These are phyloP conservation scores for Globisporangium takayamanum DNA, from an alignment of 352 stramenopile species.

Conservation along the genomic window DNA sequence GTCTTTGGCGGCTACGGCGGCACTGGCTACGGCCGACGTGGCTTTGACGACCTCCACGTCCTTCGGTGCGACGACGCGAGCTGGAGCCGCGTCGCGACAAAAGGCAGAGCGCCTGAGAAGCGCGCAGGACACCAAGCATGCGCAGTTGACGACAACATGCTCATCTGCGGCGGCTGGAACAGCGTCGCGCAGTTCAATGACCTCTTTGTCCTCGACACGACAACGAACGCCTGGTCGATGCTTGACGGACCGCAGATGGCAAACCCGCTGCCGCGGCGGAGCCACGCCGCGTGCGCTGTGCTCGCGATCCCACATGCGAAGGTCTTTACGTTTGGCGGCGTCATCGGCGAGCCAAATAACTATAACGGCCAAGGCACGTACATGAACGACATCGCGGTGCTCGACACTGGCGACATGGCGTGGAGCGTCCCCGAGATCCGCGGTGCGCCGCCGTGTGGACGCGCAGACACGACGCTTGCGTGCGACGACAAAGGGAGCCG, in stretches of 20 bases:
- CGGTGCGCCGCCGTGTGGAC: conserved; percentile 77
- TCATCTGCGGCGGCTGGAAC: conserved; percentile 95
- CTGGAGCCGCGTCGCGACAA: conserved; percentile 77
- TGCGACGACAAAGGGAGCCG: conserved; percentile 91
- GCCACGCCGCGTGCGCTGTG: conserved; percentile 90
- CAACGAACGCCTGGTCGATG: conserved; percentile 77
- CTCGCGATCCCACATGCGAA: conserved; percentile 94
- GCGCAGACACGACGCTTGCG: conserved; percentile 90
- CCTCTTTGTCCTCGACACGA: conserved; percentile 90
- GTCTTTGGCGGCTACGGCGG: conserved; percentile 96
- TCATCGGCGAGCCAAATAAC: conserved; percentile 86
- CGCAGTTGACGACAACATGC: conserved; percentile 86
- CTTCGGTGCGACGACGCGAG: conserved; percentile 87
- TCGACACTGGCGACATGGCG: conserved; percentile 90
- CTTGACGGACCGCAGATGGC: conserved; percentile 74
- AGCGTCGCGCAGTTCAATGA: conserved; percentile 94
- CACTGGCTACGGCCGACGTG: conserved; percentile 82
- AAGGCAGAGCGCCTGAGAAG: conserved; percentile 86
- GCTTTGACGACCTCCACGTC: conserved; percentile 93
- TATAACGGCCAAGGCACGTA: conserved; percentile 81
- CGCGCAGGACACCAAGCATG: conserved; percentile 91
- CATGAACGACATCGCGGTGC: conserved; percentile 87
- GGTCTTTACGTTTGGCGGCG: conserved; percentile 96
- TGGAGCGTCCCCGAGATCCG: conserved; percentile 82
- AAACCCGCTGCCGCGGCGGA: conserved; percentile 88